phyloP scores from a whole-genome alignment of 2,329 filamentous ascomycete species.

The Pseudogymnoascus sp. region DNA sequence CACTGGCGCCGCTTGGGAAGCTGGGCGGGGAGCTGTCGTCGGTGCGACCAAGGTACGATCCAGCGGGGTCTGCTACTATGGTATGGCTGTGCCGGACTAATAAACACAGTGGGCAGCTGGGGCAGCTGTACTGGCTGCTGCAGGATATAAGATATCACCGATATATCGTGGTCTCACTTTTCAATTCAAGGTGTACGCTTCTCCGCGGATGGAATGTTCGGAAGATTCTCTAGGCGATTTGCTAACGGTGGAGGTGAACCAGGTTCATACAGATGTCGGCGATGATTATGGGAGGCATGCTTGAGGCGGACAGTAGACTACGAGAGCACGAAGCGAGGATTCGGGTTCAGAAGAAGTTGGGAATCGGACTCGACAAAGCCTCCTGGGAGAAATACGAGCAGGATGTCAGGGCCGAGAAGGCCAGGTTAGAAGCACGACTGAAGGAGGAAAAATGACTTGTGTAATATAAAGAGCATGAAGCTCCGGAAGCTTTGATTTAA shows the following conservation, averaged over 20 bases:
- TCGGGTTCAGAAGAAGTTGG: slow-evolving; percentile 55
- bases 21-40: slow-evolving; percentile 55
- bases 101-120: slow-evolving; percentile 56
- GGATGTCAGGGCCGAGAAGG: slow-evolving; percentile 32
- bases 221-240: not conserved
- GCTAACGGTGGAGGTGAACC: slow-evolving; percentile 12
- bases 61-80: not conserved
- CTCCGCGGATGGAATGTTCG: slow-evolving; percentile 8
- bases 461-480: slow-evolving; percentile 14
- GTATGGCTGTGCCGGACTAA: slow-evolving; percentile 12
- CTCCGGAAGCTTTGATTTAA: slow-evolving; percentile 8
- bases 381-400: slow-evolving; percentile 62
- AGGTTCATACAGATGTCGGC: slow-evolving; percentile 81
- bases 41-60: slow-evolving; percentile 56
- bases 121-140: slow-evolving; percentile 52
- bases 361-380: slow-evolving; percentile 50
- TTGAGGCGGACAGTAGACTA: slow-evolving; percentile 65
- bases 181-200: slow-evolving; percentile 67
- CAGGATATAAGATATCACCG: slow-evolving; percentile 59
- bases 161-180: slow-evolving; percentile 66
- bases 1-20: slow-evolving; percentile 64
- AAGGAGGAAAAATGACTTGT: not conserved
- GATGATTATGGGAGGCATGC: slow-evolving; percentile 72
- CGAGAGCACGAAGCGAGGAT: slow-evolving; percentile 60
- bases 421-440: slow-evolving; percentile 14